phyloP scores from a whole-genome alignment of 345 rosid genomes.

The Chamaenerion angustifolium region DNA sequence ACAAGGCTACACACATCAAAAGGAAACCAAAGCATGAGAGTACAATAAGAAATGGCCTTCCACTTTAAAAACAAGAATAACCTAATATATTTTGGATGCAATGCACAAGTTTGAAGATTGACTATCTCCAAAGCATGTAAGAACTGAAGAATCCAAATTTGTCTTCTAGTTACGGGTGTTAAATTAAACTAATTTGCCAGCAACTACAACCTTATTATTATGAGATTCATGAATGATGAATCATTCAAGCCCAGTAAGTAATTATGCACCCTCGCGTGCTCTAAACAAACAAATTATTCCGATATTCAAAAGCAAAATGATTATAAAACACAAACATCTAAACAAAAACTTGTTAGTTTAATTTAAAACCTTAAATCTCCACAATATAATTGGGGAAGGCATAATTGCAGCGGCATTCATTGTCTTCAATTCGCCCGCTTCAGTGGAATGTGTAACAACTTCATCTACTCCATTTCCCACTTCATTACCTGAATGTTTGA shows the following conservation, averaged over 20 bases:
- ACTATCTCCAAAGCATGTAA: too few relatives aligned
- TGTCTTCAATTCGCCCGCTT: slow-evolving; percentile 37
- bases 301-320: not conserved
- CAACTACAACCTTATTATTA: too few relatives aligned
- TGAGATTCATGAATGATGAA: too few relatives aligned
- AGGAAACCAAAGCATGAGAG: not conserved
- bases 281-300: not conserved
- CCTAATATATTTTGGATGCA: too few relatives aligned
- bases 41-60: too few relatives aligned
- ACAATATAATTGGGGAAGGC: slow-evolving; percentile 58
- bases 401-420: slow-evolving; percentile 35
- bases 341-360: slow-evolving; percentile 1
- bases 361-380: slow-evolving; percentile 67
- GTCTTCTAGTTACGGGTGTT: too few relatives aligned
- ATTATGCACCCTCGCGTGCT: too few relatives aligned
- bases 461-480: slow-evolving; percentile 42
- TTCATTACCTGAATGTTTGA: slow-evolving; percentile 29
- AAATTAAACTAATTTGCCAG: too few relatives aligned
- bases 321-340: not conserved
- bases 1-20: not conserved
- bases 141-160: too few relatives aligned
- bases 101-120: too few relatives aligned
- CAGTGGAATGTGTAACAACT: slow-evolving; percentile 25
- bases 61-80: too few relatives aligned
- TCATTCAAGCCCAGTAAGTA: too few relatives aligned